A percentile compares a stretch with the other conserved stretches of the same genome.
Evolutionary conservation across 2,329 filamentous ascomycete species (phyloP).

Genomic region (Alternaria brassicicola): DNA sequence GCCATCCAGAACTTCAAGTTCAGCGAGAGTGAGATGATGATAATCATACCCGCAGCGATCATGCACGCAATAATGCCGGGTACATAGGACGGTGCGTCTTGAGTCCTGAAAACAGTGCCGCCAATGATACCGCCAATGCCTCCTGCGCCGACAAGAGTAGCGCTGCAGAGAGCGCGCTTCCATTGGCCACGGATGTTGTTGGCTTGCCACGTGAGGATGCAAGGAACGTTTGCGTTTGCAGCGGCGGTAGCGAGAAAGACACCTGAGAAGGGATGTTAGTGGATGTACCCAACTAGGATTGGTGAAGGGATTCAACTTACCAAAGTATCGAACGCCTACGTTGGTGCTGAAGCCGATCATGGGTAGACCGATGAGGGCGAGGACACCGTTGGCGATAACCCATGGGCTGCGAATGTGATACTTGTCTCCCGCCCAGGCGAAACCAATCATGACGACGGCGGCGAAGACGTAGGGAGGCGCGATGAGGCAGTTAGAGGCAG

Average conservation of each 20-base stretch:
- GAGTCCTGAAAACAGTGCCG: constrained; percentile 68
- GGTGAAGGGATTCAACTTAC: background rate
- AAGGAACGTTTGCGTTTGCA: constrained; percentile 77
- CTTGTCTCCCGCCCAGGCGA: constrained; percentile 69
- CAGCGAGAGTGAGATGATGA: constrained; percentile 42
- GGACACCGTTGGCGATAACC: constrained; percentile 67
- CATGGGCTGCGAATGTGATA: constrained; percentile 70
- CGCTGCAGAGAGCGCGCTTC: constrained; percentile 81
- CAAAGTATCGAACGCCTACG: constrained; percentile 67
- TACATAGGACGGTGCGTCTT: constrained; percentile 47
- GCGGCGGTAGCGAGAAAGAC: constrained; percentile 76
- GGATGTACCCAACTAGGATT: background rate
- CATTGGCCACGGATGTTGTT: constrained; percentile 89
- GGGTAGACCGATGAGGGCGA: constrained; percentile 71
- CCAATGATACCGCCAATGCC: constrained; percentile 82
- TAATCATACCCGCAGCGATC: constrained; percentile 43
- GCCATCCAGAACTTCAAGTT: constrained; percentile 43
- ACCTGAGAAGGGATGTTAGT: constrained; percentile 36
- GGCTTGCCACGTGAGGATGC: constrained; percentile 77
- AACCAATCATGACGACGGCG: constrained; percentile 51
- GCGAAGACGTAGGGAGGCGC: constrained; percentile 39
- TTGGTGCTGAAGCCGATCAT: constrained; percentile 72
- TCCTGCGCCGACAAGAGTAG: constrained; percentile 75
- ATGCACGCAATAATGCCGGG: constrained; percentile 49
- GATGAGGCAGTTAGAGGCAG: constrained; percentile 35